Evolutionary conservation across 2,329 filamentous ascomycete species (phyloP), one percentile per base, ranked within the genome.

Genomic region (Neofusicoccum laricinum): DNA sequence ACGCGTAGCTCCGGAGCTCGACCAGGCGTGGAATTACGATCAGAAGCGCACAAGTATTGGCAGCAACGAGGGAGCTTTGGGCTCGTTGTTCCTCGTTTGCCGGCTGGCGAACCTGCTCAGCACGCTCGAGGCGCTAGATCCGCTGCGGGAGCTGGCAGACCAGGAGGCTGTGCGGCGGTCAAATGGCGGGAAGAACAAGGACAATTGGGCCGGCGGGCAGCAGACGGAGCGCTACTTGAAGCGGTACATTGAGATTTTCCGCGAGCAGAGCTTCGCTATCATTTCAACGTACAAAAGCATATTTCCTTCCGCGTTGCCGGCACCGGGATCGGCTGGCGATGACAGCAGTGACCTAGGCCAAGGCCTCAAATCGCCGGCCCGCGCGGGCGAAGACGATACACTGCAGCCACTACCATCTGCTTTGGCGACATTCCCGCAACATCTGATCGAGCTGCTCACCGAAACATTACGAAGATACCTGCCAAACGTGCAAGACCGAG

Each of bases 161-260:
- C 91, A 96, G 72, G 94, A 97, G 76, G 88, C 83, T 0, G 73
- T 78, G 34, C 80, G 80, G 46, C 77, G 86, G 50, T 55, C 66
- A 36, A 71, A 34, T 15, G 53, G 63, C n/a, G 63, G 45, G 21
- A 61, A 70, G 12, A 77, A 57, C 73, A 84, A 63, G 11, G 71
- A 77, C 40, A 34, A 7, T 10, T 90, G 85, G 85, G 86, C 85
- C 2, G 87, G 87, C 0, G 94, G 94, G 0, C 93, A 96, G 72
- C 95, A 98, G 75, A 97, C 93, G 0, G 95, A 98, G 76, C 86
- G 93, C 59, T 99, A 93, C 71, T 80, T 99, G 48, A 99, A 98
- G 77, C 86, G 93, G 53, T 99, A 96, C 77, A 91, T 99, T 71
- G 95, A 99, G 75, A 93, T 99, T 32, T 98, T 98, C 75, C 90